Conservation (phyloP, 1,284 basidiomycete genomes). For the Melampsora abietis-canadensis region DNA sequence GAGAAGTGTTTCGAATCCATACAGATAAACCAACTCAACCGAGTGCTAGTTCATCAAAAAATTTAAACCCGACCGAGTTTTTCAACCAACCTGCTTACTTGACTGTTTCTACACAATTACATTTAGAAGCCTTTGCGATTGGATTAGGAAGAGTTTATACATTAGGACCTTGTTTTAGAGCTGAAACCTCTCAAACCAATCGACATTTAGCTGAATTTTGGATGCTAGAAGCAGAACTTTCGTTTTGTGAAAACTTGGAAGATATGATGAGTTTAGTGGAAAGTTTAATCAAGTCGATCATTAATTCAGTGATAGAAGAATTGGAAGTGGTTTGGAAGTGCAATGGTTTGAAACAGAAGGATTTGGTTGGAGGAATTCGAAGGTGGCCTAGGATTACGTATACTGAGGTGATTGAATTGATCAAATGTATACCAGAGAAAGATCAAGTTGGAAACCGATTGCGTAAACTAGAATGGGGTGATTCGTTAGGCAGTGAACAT, state of each 20-base stretch:
- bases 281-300: slow-evolving; percentile 59
- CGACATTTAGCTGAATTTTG: slow-evolving; percentile 97
- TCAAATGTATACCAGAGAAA: slow-evolving; percentile 55
- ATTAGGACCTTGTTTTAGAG: slow-evolving; percentile 85
- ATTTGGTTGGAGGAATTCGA: background rate
- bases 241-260: slow-evolving; percentile 58
- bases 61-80: slow-evolving; percentile 49
- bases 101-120: slow-evolving; percentile 90
- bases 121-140: slow-evolving; percentile 81
- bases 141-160: slow-evolving; percentile 82
- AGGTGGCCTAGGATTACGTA: slow-evolving; percentile 77
- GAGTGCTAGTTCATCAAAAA: background rate
- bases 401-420: slow-evolving; percentile 66
- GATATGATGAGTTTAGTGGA: slow-evolving; percentile 72
- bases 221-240: slow-evolving; percentile 95
- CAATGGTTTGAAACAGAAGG: background rate
- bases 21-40: slow-evolving; percentile 53
- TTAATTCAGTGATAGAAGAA: background rate
- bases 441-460: slow-evolving; percentile 51
- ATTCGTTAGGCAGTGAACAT: slow-evolving; percentile 77
- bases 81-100: slow-evolving; percentile 75
- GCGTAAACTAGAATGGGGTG: slow-evolving; percentile 65
- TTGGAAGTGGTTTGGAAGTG: background rate
- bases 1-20: slow-evolving; percentile 79
- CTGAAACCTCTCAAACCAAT: slow-evolving; percentile 79